Evolutionary conservation across 140 eudicot genomes (phyloP), one percentile per base, ranked within the genome.

Genomic region (Stevia rebaudiana): DNA sequence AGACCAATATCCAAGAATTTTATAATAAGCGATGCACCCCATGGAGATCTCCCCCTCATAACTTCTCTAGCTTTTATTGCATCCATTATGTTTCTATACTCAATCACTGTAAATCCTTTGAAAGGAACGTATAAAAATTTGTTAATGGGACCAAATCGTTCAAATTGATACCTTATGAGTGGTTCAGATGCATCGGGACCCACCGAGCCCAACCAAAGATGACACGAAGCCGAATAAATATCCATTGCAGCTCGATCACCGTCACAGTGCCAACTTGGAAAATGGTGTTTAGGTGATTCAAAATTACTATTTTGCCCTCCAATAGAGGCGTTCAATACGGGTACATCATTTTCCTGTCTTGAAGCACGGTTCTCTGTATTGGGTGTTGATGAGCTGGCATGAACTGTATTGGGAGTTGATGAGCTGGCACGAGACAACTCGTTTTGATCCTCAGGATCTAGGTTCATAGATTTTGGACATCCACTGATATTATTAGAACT

Each of bases 161-260:
- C 97, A 71, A 88, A 82, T 33, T 94, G 95, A 72, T 36, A 79
- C 61, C 86, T 80, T 43, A 94, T 55, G 18, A 43, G 80, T 46
- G 81, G 85, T 75, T 94, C 99, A 43, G 99, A 75, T 71, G 86
- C 84, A 68, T 94, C 94, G 25, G 86, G 90, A n/a, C 94, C 91
- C 54, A 88, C 72, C 39, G 88, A 94, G 35, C 90, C 95, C 46
- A 92, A 23, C 95, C 90, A 85, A 35, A 94, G 85, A 67, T 78
- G 83, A 55, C 78, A 78, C 5, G 99, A 83, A 78, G 99, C 99
- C 16, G 88, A 73, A 74, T 77, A 85, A 25, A 94, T 70, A 74
- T 83, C 95, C 95, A 86, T 65, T 11, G 95, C 74, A 13, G 75
- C 78, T 21, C 76, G 86, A 59, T 94, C 97, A 37, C 99, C 99